Conservation (phyloP, 2,329 filamentous ascomycete genomes). For the Claviceps humidiphila region DNA sequence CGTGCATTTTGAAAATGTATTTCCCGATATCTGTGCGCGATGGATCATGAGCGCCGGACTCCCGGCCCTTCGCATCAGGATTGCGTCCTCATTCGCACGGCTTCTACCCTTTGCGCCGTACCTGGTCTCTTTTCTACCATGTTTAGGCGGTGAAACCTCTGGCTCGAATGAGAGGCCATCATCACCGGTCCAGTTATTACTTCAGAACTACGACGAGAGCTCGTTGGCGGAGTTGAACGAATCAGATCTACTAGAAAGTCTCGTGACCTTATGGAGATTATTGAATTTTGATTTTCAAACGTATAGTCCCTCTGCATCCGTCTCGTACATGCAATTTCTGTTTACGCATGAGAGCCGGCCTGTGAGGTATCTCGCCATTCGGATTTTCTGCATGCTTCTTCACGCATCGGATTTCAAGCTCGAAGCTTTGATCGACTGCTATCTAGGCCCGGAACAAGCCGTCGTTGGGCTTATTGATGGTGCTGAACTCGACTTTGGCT, state of each 20-base stretch:
- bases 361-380: slow-evolving; percentile 69
- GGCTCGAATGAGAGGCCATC: slow-evolving; percentile 6
- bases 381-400: slow-evolving; percentile 67
- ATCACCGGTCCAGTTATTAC: slow-evolving; percentile 18
- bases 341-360: slow-evolving; percentile 46
- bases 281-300: slow-evolving; percentile 59
- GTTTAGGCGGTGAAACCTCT: slow-evolving; percentile 12
- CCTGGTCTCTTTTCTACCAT: slow-evolving; percentile 58
- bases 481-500: slow-evolving; percentile 61
- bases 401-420: slow-evolving; percentile 68
- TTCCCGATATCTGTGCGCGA: slow-evolving; percentile 70
- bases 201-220: slow-evolving; percentile 17
- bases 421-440: slow-evolving; percentile 53
- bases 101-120: slow-evolving; percentile 73
- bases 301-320: slow-evolving; percentile 53
- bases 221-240: slow-evolving; percentile 12
- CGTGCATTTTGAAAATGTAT: slow-evolving; percentile 57
- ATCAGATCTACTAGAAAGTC: slow-evolving; percentile 15
- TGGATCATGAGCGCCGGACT: slow-evolving; percentile 47
- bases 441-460: slow-evolving; percentile 47
- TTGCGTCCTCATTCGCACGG: slow-evolving; percentile 63
- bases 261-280: slow-evolving; percentile 55
- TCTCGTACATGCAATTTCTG: slow-evolving; percentile 53
- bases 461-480: slow-evolving; percentile 66
- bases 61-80: slow-evolving; percentile 23